Evolutionary conservation across 2,329 filamentous ascomycete species (phyloP).

Genomic region (Diaporthe aspalathi): DNA sequence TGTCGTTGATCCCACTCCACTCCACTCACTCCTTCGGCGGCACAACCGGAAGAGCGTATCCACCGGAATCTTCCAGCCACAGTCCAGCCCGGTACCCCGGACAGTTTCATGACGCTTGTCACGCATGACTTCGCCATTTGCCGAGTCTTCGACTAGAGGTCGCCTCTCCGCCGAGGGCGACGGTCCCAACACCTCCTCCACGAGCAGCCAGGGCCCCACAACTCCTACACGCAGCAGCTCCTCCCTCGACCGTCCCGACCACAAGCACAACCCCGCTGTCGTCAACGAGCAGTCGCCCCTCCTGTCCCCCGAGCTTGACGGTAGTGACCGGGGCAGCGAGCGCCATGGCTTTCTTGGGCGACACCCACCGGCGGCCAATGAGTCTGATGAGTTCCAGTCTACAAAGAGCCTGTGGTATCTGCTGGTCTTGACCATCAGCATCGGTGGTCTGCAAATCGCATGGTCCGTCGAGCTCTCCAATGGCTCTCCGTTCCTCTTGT

Average conservation of each 20-base stretch:
- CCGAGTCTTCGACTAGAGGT: slow-evolving; percentile 44
- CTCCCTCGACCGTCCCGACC: slow-evolving; percentile 41
- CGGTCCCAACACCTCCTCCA: slow-evolving; percentile 34
- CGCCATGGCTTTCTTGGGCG: slow-evolving; percentile 48
- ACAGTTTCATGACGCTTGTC: background rate
- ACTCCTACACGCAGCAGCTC: slow-evolving; percentile 41
- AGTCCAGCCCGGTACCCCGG: slow-evolving; percentile 4
- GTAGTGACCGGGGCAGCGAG: slow-evolving; percentile 48
- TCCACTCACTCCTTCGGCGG: slow-evolving; percentile 3
- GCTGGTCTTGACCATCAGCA: slow-evolving; percentile 84
- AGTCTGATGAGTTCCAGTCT: slow-evolving; percentile 64
- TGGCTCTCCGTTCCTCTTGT: slow-evolving; percentile 86
- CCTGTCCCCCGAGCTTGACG: slow-evolving; percentile 52
- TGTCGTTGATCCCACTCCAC: background rate
- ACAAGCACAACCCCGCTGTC: slow-evolving; percentile 41
- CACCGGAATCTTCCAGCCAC: background rate
- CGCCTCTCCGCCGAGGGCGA: slow-evolving; percentile 45
- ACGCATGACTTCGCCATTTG: slow-evolving; percentile 56
- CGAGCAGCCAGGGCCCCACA: slow-evolving; percentile 35
- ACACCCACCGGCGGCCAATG: slow-evolving; percentile 42
- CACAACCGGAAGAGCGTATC: slow-evolving; percentile 11
- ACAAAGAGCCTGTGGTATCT: slow-evolving; percentile 89
- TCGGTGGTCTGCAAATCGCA: slow-evolving; percentile 90
- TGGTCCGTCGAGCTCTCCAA: slow-evolving; percentile 97
- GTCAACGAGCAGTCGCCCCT: slow-evolving; percentile 62